A percentile compares a stretch with the other conserved stretches of the same genome.
phyloP scores from a whole-genome alignment of 257 asterid genomes.

The Avicennia marina region DNA sequence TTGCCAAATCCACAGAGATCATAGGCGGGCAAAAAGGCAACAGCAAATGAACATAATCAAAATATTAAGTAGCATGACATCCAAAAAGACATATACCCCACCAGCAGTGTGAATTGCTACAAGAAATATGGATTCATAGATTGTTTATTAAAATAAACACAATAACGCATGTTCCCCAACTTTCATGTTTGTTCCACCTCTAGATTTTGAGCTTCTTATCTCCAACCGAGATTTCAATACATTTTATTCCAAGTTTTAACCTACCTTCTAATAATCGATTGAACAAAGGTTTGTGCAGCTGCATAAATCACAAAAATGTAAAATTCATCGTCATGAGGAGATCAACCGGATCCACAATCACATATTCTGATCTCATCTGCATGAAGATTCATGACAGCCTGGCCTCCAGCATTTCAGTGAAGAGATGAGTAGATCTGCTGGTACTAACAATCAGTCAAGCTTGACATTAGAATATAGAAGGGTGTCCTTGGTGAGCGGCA shows the following conservation, averaged over 20 bases:
- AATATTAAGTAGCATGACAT: slow-evolving; percentile 15
- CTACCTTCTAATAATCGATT: slow-evolving; percentile 18
- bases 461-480: slow-evolving; percentile 88
- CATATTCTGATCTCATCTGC: slow-evolving; percentile 21
- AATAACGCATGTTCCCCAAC: not conserved
- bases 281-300: slow-evolving; percentile 20
- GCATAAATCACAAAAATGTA: slow-evolving; percentile 19
- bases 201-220: slow-evolving; percentile 16
- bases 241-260: slow-evolving; percentile 19
- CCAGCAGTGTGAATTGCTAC: slow-evolving; percentile 4
- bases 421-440: slow-evolving; percentile 4
- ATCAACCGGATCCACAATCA: slow-evolving; percentile 14
- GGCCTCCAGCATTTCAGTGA: slow-evolving; percentile 22
- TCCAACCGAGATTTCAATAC: slow-evolving; percentile 10
- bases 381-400: slow-evolving; percentile 20
- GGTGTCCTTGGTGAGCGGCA: slow-evolving; percentile 96
- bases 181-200: slow-evolving; percentile 4
- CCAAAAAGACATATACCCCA: not conserved
- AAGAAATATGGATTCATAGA: not conserved
- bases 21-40: not conserved
- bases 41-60: not conserved
- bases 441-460: slow-evolving; percentile 51
- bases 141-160: slow-evolving; percentile 13
- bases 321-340: slow-evolving; percentile 14
- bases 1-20: not conserved